Evolutionary conservation across 305 asterid genomes (phyloP), one percentile per base, ranked within the genome.

Genomic region (Ilex paraguariensis): DNA sequence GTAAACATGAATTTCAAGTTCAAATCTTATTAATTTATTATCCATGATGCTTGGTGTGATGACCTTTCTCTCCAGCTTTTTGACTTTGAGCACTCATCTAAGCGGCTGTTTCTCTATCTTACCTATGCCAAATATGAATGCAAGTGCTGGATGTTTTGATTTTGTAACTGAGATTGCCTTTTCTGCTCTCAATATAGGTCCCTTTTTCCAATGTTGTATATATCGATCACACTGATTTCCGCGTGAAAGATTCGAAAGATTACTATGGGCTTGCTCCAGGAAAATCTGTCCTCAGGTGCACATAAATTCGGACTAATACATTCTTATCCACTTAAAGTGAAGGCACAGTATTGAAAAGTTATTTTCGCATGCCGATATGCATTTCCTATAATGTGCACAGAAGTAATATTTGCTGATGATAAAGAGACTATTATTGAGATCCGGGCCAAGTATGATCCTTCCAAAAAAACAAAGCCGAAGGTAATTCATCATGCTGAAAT

Each of bases 211-310:
- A 79, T 60, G 92, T 87, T 67, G 87, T 90, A 32, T 90, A 87
- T 68, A 90, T 90, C 48, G 96, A 93, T 52, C 79, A 57, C 57
- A 71, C 97, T 40, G 95, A 93, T 83, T 92, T 92, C 56, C 91
- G 97, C 45, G 58, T 77, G 82, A 81, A 81, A 78, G 97, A 90
- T 76, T 87, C 97, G 44, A 92, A 92, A 81, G 98, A 90, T 73
- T 92, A 87, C 66, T 90, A 84, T 68, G 98, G 98, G 31, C 94
- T 92, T 75, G 97, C 97, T 74, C 98, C 97, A 65, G 91, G 89
- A 5, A 92, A 92, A 77, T 84, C 91, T 57, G 95, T 90, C 71
- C 87, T 90, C 56, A 90, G 98, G 98, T 89, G 65, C 59, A 5
- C 61, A 14, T 57, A 33, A 1, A 53, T 62, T 28, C 39, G 28